phyloP scores from a whole-genome alignment of 2,329 filamentous ascomycete species.

The Sporothrix brunneoviolacea region DNA sequence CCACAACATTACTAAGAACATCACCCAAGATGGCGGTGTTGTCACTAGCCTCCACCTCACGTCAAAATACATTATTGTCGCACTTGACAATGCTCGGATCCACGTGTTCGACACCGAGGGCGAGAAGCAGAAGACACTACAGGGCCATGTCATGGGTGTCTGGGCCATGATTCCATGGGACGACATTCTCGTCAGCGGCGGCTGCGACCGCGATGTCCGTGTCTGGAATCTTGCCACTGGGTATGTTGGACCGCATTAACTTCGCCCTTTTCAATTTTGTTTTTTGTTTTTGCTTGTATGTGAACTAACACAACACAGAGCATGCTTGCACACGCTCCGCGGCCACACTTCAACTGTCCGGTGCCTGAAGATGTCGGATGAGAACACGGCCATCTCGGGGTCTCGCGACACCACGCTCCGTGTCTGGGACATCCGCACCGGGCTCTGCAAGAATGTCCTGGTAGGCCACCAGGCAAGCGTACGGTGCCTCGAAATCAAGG shows the following conservation, averaged over 20 bases:
- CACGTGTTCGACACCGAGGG: slow-evolving; percentile 95
- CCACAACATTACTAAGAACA: slow-evolving; percentile 74
- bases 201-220: slow-evolving; percentile 91
- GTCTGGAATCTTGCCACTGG: slow-evolving; percentile 95
- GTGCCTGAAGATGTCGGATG: slow-evolving; percentile 95
- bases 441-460: slow-evolving; percentile 83
- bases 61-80: slow-evolving; percentile 93
- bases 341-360: slow-evolving; percentile 95
- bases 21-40: slow-evolving; percentile 92
- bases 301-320: slow-evolving; percentile 40
- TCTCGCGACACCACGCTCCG: slow-evolving; percentile 90
- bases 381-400: slow-evolving; percentile 89
- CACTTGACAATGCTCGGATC: slow-evolving; percentile 95
- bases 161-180: slow-evolving; percentile 99
- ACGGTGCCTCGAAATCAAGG: slow-evolving; percentile 89
- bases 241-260: slow-evolving; percentile 42
- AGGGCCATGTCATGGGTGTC: slow-evolving; percentile 97
- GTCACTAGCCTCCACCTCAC: slow-evolving; percentile 94
- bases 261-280: background rate
- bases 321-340: slow-evolving; percentile 73
- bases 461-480: slow-evolving; percentile 95
- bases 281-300: background rate
- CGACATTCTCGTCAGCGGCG: slow-evolving; percentile 88
- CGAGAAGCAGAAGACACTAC: slow-evolving; percentile 77
- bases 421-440: slow-evolving; percentile 88